A percentile compares a stretch with the other conserved stretches of the same genome.
These are phyloP conservation scores for Seminavis robusta DNA, from an alignment of 108 stramenopile genomes.

Conservation along the genomic window DNA sequence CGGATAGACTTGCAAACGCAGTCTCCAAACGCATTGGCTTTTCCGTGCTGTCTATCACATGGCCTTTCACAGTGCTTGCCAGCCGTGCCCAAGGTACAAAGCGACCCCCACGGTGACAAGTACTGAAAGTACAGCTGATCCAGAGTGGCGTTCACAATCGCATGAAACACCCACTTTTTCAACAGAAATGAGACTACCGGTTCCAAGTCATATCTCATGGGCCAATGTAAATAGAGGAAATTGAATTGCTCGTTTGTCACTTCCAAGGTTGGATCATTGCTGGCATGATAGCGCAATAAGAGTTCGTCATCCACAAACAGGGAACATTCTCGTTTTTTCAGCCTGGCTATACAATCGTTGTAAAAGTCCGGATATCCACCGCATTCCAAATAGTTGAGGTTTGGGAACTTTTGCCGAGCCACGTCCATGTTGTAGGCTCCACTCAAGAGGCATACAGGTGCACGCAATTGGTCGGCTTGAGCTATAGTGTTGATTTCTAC, in stretches of 20 bases:
- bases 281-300: neutral
- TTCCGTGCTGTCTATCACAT: conserved; percentile 8
- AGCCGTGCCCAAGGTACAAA: conserved; percentile 14
- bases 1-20: conserved; percentile 9
- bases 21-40: neutral
- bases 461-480: neutral
- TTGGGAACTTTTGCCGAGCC: neutral
- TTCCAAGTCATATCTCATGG: conserved; percentile 2
- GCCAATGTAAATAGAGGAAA: neutral
- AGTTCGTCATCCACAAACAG: conserved; percentile 3
- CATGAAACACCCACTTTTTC: conserved; percentile 12
- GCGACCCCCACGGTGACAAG: conserved; percentile 4
- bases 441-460: neutral
- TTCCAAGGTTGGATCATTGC: neutral
- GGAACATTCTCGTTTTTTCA: neutral
- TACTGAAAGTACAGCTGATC: conserved; percentile 12
- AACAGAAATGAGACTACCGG: neutral
- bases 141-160: neutral
- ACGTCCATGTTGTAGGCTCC: neutral
- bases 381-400: neutral
- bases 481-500: conserved; percentile 1
- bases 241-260: conserved; percentile 1
- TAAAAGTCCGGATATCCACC: no score
- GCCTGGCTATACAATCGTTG: neutral
- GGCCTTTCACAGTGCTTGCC: conserved; percentile 8